phyloP scores from a whole-genome alignment of 1,284 basidiomycete genomes.

The Naganishia sp. region DNA sequence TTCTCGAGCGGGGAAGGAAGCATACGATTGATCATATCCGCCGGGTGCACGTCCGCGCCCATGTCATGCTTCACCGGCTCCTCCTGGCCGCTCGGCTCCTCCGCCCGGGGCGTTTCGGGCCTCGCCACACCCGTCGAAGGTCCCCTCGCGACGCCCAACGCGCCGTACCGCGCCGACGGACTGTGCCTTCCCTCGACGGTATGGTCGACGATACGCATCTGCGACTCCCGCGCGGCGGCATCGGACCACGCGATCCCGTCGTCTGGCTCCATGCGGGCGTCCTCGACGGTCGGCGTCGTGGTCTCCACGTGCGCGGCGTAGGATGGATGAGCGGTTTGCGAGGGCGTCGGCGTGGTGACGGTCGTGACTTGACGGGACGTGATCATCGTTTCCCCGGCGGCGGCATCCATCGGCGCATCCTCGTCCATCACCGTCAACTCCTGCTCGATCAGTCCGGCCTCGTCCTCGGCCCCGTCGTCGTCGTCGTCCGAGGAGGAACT shows the following conservation, averaged over 20 bases:
- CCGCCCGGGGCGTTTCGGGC: not conserved
- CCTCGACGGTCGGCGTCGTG: slow-evolving; percentile 29
- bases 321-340: slow-evolving; percentile 6
- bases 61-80: not conserved
- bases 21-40: slow-evolving; percentile 5
- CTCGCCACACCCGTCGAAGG: not conserved
- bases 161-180: slow-evolving; percentile 32
- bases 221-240: slow-evolving; percentile 50
- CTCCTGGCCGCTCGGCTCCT: not conserved
- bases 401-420: slow-evolving; percentile 34
- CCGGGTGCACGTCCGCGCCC: slow-evolving; percentile 4
- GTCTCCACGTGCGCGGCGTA: slow-evolving; percentile 23
- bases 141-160: slow-evolving; percentile 13
- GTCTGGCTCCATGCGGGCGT: slow-evolving; percentile 54
- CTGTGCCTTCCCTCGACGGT: slow-evolving; percentile 34
- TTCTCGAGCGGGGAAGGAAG: slow-evolving; percentile 13
- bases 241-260: slow-evolving; percentile 59
- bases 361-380: slow-evolving; percentile 31
- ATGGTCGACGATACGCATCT: slow-evolving; percentile 44
- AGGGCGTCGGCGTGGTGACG: not conserved
- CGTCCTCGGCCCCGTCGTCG: slow-evolving; percentile 60
- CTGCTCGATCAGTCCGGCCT: slow-evolving; percentile 34
- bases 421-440: slow-evolving; percentile 12
- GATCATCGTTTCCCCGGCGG: slow-evolving; percentile 37
- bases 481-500: slow-evolving; percentile 57